Conservation (phyloP, 805 yeast genomes). For the Metschnikowia kofuensis region DNA sequence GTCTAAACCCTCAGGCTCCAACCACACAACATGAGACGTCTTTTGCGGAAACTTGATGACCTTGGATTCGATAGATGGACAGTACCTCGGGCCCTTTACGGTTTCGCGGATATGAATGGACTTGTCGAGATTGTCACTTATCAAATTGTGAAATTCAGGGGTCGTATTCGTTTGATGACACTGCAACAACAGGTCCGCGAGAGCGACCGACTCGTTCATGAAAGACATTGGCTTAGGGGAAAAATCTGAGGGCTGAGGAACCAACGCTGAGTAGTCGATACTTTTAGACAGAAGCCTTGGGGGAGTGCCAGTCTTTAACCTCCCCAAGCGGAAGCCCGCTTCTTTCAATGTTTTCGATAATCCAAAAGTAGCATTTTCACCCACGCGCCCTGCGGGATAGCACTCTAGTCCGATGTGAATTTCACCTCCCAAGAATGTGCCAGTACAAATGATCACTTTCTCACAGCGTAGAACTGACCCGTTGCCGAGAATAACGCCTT, state of each 20-base stretch:
- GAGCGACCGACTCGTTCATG: slow-evolving; percentile 64
- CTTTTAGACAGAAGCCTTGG: slow-evolving; percentile 75
- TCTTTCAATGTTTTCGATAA: slow-evolving; percentile 71
- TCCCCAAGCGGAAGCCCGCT: slow-evolving; percentile 80
- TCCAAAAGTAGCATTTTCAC: slow-evolving; percentile 90
- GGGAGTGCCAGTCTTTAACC: slow-evolving; percentile 97
- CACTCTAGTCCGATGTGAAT: slow-evolving; percentile 83
- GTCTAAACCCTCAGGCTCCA: slow-evolving; percentile 94
- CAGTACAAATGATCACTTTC: slow-evolving; percentile 87
- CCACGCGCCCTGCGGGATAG: slow-evolving; percentile 90
- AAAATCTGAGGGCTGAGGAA: slow-evolving; percentile 73
- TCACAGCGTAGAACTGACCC: slow-evolving; percentile 60
- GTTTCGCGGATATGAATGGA: slow-evolving; percentile 91
- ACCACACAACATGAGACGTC: slow-evolving; percentile 79
- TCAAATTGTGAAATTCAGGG: slow-evolving; percentile 63
- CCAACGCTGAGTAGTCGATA: slow-evolving; percentile 63
- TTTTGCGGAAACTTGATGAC: slow-evolving; percentile 77
- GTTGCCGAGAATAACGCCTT: slow-evolving; percentile 71
- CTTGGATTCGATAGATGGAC: slow-evolving; percentile 95
- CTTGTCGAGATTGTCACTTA: slow-evolving; percentile 68
- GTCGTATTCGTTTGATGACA: slow-evolving; percentile 84
- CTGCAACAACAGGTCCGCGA: slow-evolving; percentile 53
- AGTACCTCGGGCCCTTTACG: slow-evolving; percentile 94
- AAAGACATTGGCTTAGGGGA: slow-evolving; percentile 92
- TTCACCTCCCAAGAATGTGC: slow-evolving; percentile 93